Percentiles rank a stretch among this genome's conserved stretches.
These are phyloP conservation scores for Macrophomina phaseolina DNA, from an alignment of 2,329 filamentous ascomycete species.

Conservation along the genomic window DNA sequence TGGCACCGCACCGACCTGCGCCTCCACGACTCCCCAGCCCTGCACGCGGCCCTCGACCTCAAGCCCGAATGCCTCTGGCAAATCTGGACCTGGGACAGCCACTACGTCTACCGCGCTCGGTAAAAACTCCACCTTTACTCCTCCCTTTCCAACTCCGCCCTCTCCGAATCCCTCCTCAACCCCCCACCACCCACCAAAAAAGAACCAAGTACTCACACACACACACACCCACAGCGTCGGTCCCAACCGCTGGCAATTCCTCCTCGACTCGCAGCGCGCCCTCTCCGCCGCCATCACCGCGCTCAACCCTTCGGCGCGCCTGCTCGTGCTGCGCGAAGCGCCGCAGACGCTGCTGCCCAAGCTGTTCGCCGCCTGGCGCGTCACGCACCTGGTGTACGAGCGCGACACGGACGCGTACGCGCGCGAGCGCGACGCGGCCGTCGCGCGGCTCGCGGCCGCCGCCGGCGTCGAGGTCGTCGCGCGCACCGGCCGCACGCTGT, in stretches of 20 bases:
- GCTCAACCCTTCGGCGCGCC: constrained; percentile 72
- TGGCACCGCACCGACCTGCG: constrained; percentile 82
- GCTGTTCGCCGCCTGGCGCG: constrained; percentile 73
- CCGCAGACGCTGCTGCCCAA: constrained; percentile 75
- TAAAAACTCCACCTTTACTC: not conserved
- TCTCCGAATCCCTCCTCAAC: no score
- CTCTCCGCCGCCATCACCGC: constrained; percentile 70
- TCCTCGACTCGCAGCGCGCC: constrained; percentile 76
- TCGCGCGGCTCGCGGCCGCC: constrained; percentile 64
- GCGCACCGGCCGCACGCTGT: constrained; percentile 70
- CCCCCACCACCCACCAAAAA: not conserved
- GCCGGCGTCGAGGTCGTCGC: constrained; percentile 73
- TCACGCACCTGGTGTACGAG: constrained; percentile 79
- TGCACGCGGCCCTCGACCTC: constrained; percentile 73
- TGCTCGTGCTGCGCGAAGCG: constrained; percentile 74
- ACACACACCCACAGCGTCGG: constrained; percentile 58
- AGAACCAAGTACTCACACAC: not conserved
- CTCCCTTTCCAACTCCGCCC: not conserved
- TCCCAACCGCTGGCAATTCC: constrained; percentile 75
- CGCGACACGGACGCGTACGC: constrained; percentile 69
- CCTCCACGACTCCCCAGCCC: constrained; percentile 76
- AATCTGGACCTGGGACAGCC: constrained; percentile 81
- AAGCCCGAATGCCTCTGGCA: constrained; percentile 73
- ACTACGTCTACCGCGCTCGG: constrained; percentile 74
- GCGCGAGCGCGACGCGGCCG: constrained; percentile 69